phyloP scores from a whole-genome alignment of 2,329 filamentous ascomycete genomes.

The Cladophialophora chaetospira region DNA sequence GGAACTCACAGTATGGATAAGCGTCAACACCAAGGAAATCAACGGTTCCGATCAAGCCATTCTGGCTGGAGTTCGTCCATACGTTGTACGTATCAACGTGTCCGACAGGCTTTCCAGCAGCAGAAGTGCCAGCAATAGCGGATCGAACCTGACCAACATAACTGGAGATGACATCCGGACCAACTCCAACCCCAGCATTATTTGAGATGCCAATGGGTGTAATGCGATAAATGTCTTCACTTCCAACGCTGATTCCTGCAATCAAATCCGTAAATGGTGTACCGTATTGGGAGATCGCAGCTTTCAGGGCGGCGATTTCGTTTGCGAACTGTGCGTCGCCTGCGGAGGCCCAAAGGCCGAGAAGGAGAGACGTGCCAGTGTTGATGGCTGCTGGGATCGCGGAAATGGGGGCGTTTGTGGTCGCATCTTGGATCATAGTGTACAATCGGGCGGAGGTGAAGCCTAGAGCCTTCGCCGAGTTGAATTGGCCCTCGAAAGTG shows the following conservation, averaged over 20 bases:
- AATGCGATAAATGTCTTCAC: constrained; percentile 81
- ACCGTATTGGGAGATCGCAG: constrained; percentile 70
- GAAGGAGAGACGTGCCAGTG: constrained; percentile 74
- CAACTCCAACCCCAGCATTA: constrained; percentile 63
- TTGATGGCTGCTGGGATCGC: constrained; percentile 82
- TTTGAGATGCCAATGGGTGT: constrained; percentile 69
- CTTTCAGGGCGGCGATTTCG: constrained; percentile 71
- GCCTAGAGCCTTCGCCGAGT: constrained; percentile 46
- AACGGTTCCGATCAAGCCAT: constrained; percentile 62
- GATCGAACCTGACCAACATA: constrained; percentile 72
- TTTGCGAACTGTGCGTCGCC: constrained; percentile 65
- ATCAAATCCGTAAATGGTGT: constrained; percentile 65
- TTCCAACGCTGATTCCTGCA: constrained; percentile 81
- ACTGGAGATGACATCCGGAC: constrained; percentile 62
- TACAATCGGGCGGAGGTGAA: constrained; percentile 57
- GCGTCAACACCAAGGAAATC: constrained; percentile 85
- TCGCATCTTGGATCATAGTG: constrained; percentile 66
- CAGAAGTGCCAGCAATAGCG: constrained; percentile 63
- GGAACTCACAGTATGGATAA: constrained; percentile 87
- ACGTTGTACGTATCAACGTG: constrained; percentile 91
- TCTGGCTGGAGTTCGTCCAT: constrained; percentile 72
- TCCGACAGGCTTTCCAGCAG: constrained; percentile 64
- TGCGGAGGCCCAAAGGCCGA: constrained; percentile 81
- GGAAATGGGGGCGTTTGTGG: constrained; percentile 64
- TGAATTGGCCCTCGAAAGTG: constrained; percentile 50